Evolutionary conservation across 2,329 filamentous ascomycete genomes (phyloP), one percentile per base, ranked within the genome.

Genomic region (Botrytis fragariae): DNA sequence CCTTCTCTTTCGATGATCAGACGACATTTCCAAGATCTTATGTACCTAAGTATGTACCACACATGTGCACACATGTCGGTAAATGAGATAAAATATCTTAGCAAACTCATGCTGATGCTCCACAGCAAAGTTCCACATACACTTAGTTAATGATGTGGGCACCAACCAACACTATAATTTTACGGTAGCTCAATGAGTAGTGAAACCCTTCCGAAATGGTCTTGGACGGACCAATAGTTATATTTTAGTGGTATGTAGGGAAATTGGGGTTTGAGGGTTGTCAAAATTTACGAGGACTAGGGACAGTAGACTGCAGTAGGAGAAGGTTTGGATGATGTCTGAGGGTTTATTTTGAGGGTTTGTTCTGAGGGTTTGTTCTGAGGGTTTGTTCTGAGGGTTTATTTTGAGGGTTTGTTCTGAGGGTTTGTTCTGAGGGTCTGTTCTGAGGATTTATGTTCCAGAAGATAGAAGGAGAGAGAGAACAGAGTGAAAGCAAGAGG

Each of bases 161-260:
- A 57, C 51, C 51, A 32, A 57, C n/a, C n/a, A 29, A 57, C 51
- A 57, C n/a, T 57, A 57, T 54, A 54, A 54, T 57, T 29, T 57
- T 18, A 57, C 51, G n/a, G 51, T 29, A 8, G 51, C 51, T 57
- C 51, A 57, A 57, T 18, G 51, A 57, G 51, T 57, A 57, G 35
- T 62, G 60, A 62, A 62, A 62, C 60, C 37, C 37, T 62, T 62
- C 51, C 51, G 20, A 39, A 62, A 62, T n/a, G 25, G 60, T 62
- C 60, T 62, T 62, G 60, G 60, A 42, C 25, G 35, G 60, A 62
- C 60, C 60, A 62, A 62, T 62, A 62, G 60, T 62, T 29, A 42
- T n/a, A 14, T 42, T 39, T 62, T 62, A 62, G 60, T 62, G 60
- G 35, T 37, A 62, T 61, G 32, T 61, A 42, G 60, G 60, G 60